Evolutionary conservation across 345 rosid genomes (phyloP).

Genomic region (Arabis alpina): DNA sequence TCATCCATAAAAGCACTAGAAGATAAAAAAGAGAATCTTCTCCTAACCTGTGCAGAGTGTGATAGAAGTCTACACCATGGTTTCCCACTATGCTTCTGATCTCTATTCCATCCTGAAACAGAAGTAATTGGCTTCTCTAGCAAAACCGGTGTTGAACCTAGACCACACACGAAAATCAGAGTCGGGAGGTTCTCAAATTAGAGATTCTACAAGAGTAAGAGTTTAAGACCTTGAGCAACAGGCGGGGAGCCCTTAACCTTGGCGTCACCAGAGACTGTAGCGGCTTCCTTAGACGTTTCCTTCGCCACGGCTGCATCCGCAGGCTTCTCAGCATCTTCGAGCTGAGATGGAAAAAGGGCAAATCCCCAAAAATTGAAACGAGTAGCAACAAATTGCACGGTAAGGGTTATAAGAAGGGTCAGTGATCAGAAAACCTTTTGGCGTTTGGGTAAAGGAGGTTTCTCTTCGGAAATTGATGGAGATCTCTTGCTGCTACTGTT

Average conservation of each 20-base stretch:
- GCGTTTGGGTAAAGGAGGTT: conserved; percentile 72
- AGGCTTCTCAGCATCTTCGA: conserved; percentile 60
- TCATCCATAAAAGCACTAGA: background rate
- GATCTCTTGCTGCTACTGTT: conserved; percentile 57
- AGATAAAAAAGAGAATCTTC: background rate
- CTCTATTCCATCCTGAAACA: conserved; percentile 49
- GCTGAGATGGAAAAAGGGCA: conserved; percentile 46
- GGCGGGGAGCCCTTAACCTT: conserved; percentile 64
- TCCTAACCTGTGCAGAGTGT: conserved; percentile 58
- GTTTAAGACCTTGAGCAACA: conserved; percentile 57
- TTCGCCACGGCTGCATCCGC: conserved; percentile 26
- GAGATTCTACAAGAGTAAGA: background rate
- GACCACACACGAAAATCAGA: conserved; percentile 24
- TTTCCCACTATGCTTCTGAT: conserved; percentile 53
- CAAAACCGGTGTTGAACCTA: conserved; percentile 60
- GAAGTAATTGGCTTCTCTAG: conserved; percentile 63
- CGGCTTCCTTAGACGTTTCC: conserved; percentile 59
- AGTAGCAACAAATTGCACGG: conserved; percentile 6
- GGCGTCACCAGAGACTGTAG: conserved; percentile 50
- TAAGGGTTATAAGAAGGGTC: background rate
- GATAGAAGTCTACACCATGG: conserved; percentile 86
- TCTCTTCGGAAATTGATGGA: conserved; percentile 60
- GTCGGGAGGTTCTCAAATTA: background rate
- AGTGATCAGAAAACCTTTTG: conserved; percentile 59
- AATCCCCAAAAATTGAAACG: conserved; percentile 30